These are phyloP conservation scores for Salisapilia sapeloensis DNA, from an alignment of 352 stramenopile species.

Conservation along the genomic window DNA sequence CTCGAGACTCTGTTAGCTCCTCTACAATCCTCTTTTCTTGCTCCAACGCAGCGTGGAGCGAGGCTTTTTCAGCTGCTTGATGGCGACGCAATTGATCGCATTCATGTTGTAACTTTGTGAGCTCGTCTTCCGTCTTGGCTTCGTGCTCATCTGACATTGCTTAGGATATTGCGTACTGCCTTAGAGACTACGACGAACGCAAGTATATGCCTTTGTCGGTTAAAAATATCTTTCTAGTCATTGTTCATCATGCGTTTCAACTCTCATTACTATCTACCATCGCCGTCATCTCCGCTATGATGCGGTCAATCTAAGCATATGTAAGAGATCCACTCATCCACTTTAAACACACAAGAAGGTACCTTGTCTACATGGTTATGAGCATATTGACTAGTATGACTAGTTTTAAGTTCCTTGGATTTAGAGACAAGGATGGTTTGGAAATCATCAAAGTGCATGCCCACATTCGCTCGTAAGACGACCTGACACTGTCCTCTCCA, in stretches of 20 bases:
- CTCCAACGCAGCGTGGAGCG: constrained; percentile 59
- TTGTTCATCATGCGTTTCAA: too few relatives aligned
- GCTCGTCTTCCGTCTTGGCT: constrained; percentile 26
- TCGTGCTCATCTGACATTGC: constrained; percentile 11
- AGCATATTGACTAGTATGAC: too few relatives aligned
- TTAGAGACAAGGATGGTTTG: constrained; percentile 32
- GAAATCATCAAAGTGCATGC: constrained; percentile 64
- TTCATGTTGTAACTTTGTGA: constrained; percentile 23
- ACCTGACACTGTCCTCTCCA: constrained; percentile 48
- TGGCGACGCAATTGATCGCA: constrained; percentile 47
- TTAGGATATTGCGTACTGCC: too few relatives aligned
- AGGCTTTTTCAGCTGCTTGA: constrained; percentile 54
- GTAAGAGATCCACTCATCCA: too few relatives aligned
- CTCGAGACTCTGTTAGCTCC: constrained; percentile 21
- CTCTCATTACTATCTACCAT: too few relatives aligned
- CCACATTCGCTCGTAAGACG: constrained; percentile 62
- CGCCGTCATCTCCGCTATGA: too few relatives aligned
- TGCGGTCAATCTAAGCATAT: too few relatives aligned
- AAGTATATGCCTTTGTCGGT: too few relatives aligned
- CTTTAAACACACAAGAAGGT: too few relatives aligned
- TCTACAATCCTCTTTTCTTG: constrained; percentile 26
- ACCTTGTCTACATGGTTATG: too few relatives aligned
- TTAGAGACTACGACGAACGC: too few relatives aligned
- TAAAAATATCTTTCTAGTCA: too few relatives aligned
- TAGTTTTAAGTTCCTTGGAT: constrained; percentile 9